phyloP scores from a whole-genome alignment of 352 stramenopile genomes.

The Phytopythium litorale region DNA sequence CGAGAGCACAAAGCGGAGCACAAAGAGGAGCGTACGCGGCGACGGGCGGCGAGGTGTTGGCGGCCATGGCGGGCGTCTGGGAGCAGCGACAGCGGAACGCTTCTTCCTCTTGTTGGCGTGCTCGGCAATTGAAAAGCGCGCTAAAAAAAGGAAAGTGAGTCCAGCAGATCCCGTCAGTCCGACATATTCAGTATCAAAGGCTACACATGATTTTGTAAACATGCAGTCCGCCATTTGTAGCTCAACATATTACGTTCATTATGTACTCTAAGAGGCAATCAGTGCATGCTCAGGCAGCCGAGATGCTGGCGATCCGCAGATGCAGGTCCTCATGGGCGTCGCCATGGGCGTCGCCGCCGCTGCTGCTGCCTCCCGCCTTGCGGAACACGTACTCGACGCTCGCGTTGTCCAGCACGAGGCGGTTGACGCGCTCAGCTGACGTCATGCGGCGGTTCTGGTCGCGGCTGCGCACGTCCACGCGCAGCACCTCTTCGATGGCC shows the following conservation, averaged over 20 bases:
- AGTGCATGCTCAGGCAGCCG: background rate
- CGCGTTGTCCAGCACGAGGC: constrained; percentile 57
- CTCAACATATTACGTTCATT: background rate
- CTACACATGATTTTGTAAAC: background rate
- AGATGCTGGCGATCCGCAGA: constrained; percentile 2
- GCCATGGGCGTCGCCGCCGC: constrained; percentile 1
- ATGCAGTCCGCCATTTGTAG: background rate
- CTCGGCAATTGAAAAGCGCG: background rate
- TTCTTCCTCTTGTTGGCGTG: background rate
- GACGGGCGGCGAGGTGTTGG: constrained; percentile 4
- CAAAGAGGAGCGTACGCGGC: constrained; percentile 1
- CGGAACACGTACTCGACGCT: constrained; percentile 46
- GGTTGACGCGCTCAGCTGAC: constrained; percentile 26
- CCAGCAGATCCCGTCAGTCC: background rate
- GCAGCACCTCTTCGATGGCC: constrained; percentile 63
- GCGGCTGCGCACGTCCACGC: constrained; percentile 75
- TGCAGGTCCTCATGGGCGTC: constrained; percentile 11
- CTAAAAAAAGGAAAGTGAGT: constrained; percentile 1
- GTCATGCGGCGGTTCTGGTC: constrained; percentile 57
- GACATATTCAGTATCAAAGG: too few species aligned
- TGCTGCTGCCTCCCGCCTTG: constrained; percentile 4
- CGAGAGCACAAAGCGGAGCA: background rate
- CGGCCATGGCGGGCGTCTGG: background rate
- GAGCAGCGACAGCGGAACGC: background rate
- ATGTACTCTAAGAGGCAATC: background rate